Evolutionary conservation across 179 eudicot species (phyloP), one percentile per base, ranked within the genome.

Genomic region (Silene coronaria): DNA sequence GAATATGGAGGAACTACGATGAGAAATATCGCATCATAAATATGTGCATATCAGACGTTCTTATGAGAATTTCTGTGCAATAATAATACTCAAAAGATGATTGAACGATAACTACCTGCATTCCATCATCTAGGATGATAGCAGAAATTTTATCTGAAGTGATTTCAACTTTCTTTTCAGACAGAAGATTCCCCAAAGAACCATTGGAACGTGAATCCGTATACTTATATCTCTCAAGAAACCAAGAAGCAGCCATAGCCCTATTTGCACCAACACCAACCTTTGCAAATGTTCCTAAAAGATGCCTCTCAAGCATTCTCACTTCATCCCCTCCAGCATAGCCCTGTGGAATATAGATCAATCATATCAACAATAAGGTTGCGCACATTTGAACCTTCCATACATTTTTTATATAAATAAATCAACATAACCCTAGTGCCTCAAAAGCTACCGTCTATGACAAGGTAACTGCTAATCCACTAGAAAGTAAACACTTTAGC

Each of bases 291-390:
- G 98, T 89, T 66, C 96, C 91, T 66, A 32, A 9, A 51, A 91
- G 83, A 87, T 90, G 97, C 82, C 97, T 88, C 75, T 78, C 79
- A 81, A 94, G 97, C 98, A 94, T 94, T 79, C 80, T 92, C 72
- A 83, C 96, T 84, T 94, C 98, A 83, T 94, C 98, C n/a, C 89
- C 97, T 68, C 96, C 92, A 26, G 88, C 94, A 84, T 94, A 94
- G 38, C 98, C 98, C 97, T 92, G 77, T 51, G 67, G 67, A 38
- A 53, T 77, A 77, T 72, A 45, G 36, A 62, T 36, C 62, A 1
- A 51, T 62, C 42, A 16, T 26, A 51, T 16, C 51, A 19, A 70
- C 61, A 46, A 16, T 32, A 70, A 42, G 48, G 14, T 42, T 42
- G 26, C 42, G 6, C 16, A 63, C 67, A 28, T 5, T 16, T 28